Evolutionary conservation across 2,329 filamentous ascomycete genomes (phyloP), one percentile per base, ranked within the genome.

Genomic region (Sclerotinia nivalis): DNA sequence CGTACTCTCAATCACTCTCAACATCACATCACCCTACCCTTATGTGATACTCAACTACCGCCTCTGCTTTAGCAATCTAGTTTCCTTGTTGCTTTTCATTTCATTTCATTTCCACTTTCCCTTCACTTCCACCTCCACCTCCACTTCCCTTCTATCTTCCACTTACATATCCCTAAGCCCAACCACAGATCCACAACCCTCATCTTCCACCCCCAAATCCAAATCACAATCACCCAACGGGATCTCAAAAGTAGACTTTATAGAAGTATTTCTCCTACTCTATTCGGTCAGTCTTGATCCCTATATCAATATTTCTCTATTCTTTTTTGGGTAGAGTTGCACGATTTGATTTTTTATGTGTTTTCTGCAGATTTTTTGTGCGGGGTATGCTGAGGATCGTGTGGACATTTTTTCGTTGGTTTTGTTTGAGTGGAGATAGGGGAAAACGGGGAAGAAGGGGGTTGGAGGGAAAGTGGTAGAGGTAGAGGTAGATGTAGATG

Each of bases 231-330:
- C 9, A 56, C n/a, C 1, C 31, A 52, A 52, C n/a, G 61, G 61
- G 61, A 65, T 65, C 61, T 65, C 49, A 54, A 65, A 65, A 65
- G 61, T 65, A 65, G 61, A 65, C 61, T 28, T 65, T 65, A 43
- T 65, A 40, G 61, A 65, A 65, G 61, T 52, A 65, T 65, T 65
- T 65, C 61, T 65, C 31, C 61, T 25, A 65, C 61, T 65, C 49
- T 65, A 43, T 65, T 65, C 61, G 61, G 61, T 65, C 61, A 65
- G 61, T 54, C 61, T 65, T 65, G 47, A 65, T 65, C 47, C 49
- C 61, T 40, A 65, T 28, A 54, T 65, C 31, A 65, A 65, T 28
- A 43, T 20, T 34, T 54, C 47, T 65, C 37, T 54, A 9, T 40
- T 52, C 61, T 52, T 65, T 20, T 18, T 25, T 20, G 58, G 13